These are phyloP conservation scores for Penstemon eatonii DNA, from an alignment of 257 asterid species.

Conservation along the genomic window DNA sequence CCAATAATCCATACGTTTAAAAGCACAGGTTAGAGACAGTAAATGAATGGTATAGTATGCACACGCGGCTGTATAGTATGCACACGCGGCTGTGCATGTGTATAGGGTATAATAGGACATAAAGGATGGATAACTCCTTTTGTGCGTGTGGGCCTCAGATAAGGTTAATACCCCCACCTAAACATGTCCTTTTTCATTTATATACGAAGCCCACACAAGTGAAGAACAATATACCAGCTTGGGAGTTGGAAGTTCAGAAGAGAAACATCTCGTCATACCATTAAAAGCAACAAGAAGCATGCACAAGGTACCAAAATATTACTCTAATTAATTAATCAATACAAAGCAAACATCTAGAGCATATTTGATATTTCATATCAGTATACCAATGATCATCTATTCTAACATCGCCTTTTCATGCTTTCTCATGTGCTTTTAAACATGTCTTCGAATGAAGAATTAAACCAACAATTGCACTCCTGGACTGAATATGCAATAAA, in stretches of 20 bases:
- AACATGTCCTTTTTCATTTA: conserved; percentile 1
- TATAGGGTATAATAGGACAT: neutral
- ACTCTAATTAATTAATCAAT: neutral
- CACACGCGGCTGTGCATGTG: neutral
- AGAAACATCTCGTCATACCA: neutral
- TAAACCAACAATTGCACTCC: conserved; percentile 6
- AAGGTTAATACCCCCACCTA: neutral
- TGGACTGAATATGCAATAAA: conserved; percentile 6
- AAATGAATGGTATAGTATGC: too few species aligned
- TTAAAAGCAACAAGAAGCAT: neutral
- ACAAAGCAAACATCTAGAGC: conserved; percentile 9
- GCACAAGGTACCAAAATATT: neutral
- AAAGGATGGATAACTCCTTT: neutral
- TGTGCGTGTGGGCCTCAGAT: neutral
- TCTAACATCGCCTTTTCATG: neutral
- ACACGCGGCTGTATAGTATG: neutral
- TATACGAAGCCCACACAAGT: conserved; percentile 9
- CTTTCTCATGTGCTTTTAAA: neutral
- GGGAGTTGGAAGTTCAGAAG: neutral
- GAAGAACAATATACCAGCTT: neutral
- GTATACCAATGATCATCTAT: neutral
- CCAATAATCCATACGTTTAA: too few species aligned
- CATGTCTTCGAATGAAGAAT: neutral
- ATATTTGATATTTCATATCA: neutral
- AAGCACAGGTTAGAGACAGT: too few species aligned